Conservation (phyloP, 2,329 filamentous ascomycete species). For the Dichotomopilus funicola region DNA sequence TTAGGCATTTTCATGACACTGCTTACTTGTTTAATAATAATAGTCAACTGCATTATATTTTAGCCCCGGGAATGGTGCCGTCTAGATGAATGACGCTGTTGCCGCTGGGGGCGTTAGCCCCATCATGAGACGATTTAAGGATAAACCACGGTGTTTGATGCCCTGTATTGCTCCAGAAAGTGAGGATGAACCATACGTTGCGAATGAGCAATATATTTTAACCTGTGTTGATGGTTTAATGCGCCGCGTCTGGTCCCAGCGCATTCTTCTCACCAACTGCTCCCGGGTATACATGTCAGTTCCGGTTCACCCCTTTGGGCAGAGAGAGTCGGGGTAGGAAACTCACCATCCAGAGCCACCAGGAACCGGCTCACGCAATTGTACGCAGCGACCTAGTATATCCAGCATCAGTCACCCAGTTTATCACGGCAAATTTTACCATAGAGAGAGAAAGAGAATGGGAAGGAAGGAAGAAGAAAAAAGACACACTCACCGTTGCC, state of each 20-base stretch:
- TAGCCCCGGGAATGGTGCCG: too few species aligned
- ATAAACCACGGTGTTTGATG: too few species aligned
- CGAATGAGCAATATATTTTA: background rate
- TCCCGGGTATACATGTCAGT: slow-evolving; percentile 23
- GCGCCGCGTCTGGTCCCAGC: slow-evolving; percentile 41
- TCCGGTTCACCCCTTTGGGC: too few species aligned
- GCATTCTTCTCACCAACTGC: slow-evolving; percentile 53
- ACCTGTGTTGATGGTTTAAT: slow-evolving; percentile 23
- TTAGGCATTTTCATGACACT: background rate
- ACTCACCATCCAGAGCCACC: slow-evolving; percentile 70
- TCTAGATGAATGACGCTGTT: too few species aligned
- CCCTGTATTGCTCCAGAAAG: too few species aligned
- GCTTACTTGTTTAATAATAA: background rate
- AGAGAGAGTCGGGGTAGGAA: background rate
- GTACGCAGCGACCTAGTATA: slow-evolving; percentile 56
- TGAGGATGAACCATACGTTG: too few species aligned
- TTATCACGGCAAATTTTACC: too few species aligned
- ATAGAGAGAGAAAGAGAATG: too few species aligned
- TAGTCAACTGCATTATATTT: background rate
- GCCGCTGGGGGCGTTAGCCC: too few species aligned
- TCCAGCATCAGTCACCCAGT: too few species aligned
- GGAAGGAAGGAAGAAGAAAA: background rate
- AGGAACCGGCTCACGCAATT: slow-evolving; percentile 82
- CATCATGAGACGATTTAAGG: too few species aligned
- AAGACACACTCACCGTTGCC: slow-evolving; percentile 50